A percentile compares a stretch with the other conserved stretches of the same genome.
These are phyloP conservation scores for Xerocomellus amylosporus DNA, from an alignment of 768 basidiomycete species.

Conservation along the genomic window DNA sequence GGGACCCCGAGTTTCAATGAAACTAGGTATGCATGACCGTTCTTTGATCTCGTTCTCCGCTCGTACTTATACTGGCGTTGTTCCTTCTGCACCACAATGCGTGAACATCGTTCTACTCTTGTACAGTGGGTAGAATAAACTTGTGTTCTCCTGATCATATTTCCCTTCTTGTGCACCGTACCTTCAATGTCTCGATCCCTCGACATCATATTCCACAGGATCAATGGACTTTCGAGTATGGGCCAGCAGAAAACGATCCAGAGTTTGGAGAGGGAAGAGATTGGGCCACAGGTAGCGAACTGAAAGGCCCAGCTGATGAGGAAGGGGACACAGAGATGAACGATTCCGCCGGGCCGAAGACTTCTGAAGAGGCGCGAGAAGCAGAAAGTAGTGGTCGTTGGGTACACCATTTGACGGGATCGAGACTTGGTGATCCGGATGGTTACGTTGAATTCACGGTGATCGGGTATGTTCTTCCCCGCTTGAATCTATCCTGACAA, in stretches of 20 bases:
- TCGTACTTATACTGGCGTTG: neutral
- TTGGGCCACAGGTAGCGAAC: conserved; percentile 22
- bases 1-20: conserved; percentile 82
- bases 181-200: conserved; percentile 95
- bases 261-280: conserved; percentile 50
- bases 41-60: neutral
- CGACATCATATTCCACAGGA: conserved; percentile 83
- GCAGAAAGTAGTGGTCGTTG: conserved; percentile 66
- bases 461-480: conserved; percentile 53
- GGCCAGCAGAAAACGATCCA: conserved; percentile 75
- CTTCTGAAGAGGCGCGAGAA: conserved; percentile 28
- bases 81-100: neutral
- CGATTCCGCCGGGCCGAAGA: neutral
- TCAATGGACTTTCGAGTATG: conserved; percentile 84
- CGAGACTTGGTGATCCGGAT: conserved; percentile 62
- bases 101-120: neutral
- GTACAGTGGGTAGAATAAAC: conserved; percentile 77
- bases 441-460: conserved; percentile 81
- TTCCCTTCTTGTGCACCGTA: conserved; percentile 83
- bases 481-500: neutral
- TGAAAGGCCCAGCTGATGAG: neutral
- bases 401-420: conserved; percentile 70
- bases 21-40: conserved; percentile 54
- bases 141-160: conserved; percentile 91
- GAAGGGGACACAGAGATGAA: conserved; percentile 14